Base-by-base conservation (phyloP, 108 stramenopile species). In the Bacterosira constricta region DNA sequence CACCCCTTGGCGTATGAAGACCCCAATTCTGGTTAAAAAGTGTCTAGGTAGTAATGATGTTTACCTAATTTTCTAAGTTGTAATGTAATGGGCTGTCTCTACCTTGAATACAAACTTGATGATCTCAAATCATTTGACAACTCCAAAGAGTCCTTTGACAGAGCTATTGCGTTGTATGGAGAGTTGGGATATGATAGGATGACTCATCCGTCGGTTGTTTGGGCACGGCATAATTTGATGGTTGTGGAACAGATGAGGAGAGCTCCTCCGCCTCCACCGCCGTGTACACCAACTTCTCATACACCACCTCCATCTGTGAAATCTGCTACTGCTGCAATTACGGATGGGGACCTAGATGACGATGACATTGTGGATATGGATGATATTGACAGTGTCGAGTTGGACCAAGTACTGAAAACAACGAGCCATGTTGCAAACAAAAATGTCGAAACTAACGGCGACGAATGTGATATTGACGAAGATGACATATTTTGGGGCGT, bases 21-120 rank as follows among this genome's bases (percentile, higher is more conserved):
- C n/a, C n/a, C n/a, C n/a, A n/a, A n/a, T n/a, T n/a, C n/a, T n/a
- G n/a, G n/a, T n/a, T n/a, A n/a, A n/a, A n/a, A n/a, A n/a, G n/a
- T n/a, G n/a, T n/a, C n/a, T n/a, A n/a, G n/a, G n/a, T n/a, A n/a
- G n/a, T n/a, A n/a, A n/a, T n/a, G n/a, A n/a, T n/a, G n/a, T n/a
- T n/a, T n/a, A n/a, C n/a, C n/a, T n/a, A n/a, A n/a, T n/a, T n/a
- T n/a, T n/a, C n/a, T n/a, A n/a, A n/a, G n/a, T n/a, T n/a, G n/a
- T n/a, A n/a, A n/a, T n/a, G n/a, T n/a, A n/a, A n/a, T 75, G 13
- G 65, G 74, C 20, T 75, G 74, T 61, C 10, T 75, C 7, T 66
- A 66, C 66, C 21, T 75, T 2, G 74, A 75, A 61, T 29, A 39
- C 20, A 31, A 44, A 21, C 36, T 15, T n/a, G 17, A 39, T 2